Base-by-base conservation (phyloP, 78 protist species). In the Chrysochromulina parva region DNA sequence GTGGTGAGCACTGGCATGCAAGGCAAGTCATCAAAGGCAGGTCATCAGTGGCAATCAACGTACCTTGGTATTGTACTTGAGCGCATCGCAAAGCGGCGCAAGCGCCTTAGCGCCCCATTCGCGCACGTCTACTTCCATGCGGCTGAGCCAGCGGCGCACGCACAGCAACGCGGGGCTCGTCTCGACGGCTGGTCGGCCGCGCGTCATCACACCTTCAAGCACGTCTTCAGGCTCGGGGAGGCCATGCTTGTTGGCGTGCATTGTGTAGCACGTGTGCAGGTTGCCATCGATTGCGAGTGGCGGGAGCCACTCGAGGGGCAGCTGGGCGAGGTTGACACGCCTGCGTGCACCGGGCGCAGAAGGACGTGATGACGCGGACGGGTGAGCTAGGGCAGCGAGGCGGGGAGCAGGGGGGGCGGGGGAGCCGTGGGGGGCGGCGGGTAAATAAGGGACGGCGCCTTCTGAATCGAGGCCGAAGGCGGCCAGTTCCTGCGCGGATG, bases 231-330 rank as follows among this genome's bases (percentile, higher is more conserved):
- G 16, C 82, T 74, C 82, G 82, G 24, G 26, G 28, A 48, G 82
- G 24, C 22, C 82, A 4, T 3, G n/a, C 19, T 53, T 55, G 57
- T 74, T 74, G 55, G 57, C 82, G n/a, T 16, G 22, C 82, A 74
- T 74, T 13, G 57, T 48, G 55, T 9, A 74, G 13, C 28, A 6
- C 57, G 82, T 19, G 82, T 74, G 82, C 82, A 74, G 82, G 82
- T 74, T 74, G 82, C 82, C 82, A 55, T 74, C 82, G 57, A 48
- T 55, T 24, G 13, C 82, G n/a, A 48, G 28, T 13, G 82, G 82
- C 13, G 82, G 82, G 26, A 74, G 82, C 82, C 38, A 55, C 57
- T 74, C 28, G 28, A 74, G 2, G 38, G 82, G 82, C 53, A 48
- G 82, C 57, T 1, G 16, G 55, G 53, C 2, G 28, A 74, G 50